Evolutionary conservation across 2,329 filamentous ascomycete species (phyloP).

Genomic region (Pyrenophora graminea): DNA sequence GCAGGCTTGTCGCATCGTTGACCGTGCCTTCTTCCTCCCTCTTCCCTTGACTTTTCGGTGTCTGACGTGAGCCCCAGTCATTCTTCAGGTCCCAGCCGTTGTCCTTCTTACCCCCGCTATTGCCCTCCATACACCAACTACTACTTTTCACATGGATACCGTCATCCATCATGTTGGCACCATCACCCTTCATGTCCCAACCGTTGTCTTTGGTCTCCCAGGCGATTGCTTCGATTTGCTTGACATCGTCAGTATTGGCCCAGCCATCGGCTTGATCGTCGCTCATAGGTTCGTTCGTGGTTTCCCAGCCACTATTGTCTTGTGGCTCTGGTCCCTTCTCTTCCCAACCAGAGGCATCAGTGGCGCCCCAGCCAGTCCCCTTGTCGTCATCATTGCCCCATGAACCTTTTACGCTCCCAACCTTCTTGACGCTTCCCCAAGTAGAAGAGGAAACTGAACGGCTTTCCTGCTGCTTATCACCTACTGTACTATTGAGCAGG

Average conservation of each 20-base stretch:
- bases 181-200: background rate
- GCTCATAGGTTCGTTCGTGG: background rate
- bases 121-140: no score
- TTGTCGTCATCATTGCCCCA: background rate
- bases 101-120: background rate
- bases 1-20: background rate
- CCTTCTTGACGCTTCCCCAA: slow-evolving; percentile 9
- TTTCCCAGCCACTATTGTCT: background rate
- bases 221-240: background rate
- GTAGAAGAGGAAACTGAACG: slow-evolving; percentile 5
- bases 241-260: background rate
- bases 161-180: no score
- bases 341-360: background rate
- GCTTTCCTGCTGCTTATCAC: background rate
- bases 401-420: background rate
- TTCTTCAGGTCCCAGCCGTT: no score
- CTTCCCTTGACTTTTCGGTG: background rate
- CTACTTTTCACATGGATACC: no score
- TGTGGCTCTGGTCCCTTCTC: background rate
- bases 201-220: no score
- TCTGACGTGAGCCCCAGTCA: background rate
- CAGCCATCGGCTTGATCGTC: background rate
- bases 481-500: background rate
- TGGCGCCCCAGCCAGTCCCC: background rate
- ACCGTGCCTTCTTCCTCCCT: background rate